Base-by-base conservation (phyloP, 2,329 filamentous ascomycete species). In the Phoma herbarum region DNA sequence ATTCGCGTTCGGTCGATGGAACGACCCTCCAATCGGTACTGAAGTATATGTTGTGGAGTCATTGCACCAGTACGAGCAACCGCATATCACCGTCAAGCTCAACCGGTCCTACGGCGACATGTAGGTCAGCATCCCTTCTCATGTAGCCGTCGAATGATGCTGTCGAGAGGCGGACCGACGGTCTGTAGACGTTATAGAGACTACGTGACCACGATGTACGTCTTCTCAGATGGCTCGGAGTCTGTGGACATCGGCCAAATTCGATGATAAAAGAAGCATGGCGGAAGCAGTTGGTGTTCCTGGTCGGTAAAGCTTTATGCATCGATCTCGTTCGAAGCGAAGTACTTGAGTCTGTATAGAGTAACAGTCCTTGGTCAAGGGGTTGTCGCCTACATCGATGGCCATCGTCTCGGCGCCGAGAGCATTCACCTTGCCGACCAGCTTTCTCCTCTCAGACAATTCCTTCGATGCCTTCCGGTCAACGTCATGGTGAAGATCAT, bases 171-270 rank as follows among this genome's bases (percentile, higher is more conserved):
- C 11, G n/a, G 6, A n/a, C 47, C 29, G n/a, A 41, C 26, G 8
- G 8, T 3, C 3, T 41, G 2, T 29, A 50, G 35, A 41, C 35
- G 33, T 14, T 26, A 4, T 52, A n/a, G 12, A n/a, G 8, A 25
- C 25, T 33, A 41, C 16, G 23, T 54, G 11, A 47, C 28, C 3
- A 61, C 57, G 0, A 51, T 28, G 28, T 62, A 65, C n/a, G 33
- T 65, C 20, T 65, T 43, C 39, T 42, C 49, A 10, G 59, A 66
- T 16, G 37, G 42, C 12, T 61, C 46, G 9, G 62, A 68, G 22
- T 51, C 56, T 16, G 22, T 50, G 14, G 20, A 43, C 12, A 26
- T 7, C 3, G 14, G 8, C 3, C 25, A 33, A 1, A 3, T 25
- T 14, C 2, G 9, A 9, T 35, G 48, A 26, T 42, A 33, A 20